Evolutionary conservation across 768 basidiomycete genomes (phyloP).

Genomic region (Neoboletus magnificus): DNA sequence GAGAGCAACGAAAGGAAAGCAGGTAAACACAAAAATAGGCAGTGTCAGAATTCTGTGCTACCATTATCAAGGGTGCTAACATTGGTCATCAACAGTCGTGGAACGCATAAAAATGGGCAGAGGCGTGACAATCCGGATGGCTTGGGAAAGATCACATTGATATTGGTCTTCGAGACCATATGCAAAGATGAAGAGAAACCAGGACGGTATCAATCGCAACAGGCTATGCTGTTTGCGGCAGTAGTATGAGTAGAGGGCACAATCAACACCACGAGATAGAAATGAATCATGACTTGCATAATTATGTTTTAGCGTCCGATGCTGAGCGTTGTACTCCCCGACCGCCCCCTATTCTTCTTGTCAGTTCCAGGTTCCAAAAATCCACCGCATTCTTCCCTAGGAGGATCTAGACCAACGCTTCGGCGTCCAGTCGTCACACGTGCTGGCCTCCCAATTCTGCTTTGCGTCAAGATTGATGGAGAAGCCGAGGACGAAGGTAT

Average conservation of each 20-base stretch:
- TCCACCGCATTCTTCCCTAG: slow-evolving; percentile 16
- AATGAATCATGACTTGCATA: slow-evolving; percentile 15
- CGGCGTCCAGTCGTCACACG: slow-evolving; percentile 44
- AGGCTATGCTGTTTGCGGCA: slow-evolving; percentile 11
- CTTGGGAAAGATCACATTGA: slow-evolving; percentile 12
- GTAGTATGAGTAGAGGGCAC: slow-evolving; percentile 9
- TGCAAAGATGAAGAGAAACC: slow-evolving; percentile 7
- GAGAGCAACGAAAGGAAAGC: slow-evolving; percentile 4
- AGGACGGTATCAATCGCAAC: slow-evolving; percentile 11
- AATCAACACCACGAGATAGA: slow-evolving; percentile 6
- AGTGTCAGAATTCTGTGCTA: slow-evolving; percentile 8
- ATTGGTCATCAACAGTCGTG: slow-evolving; percentile 25
- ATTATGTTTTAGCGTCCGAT: slow-evolving; percentile 19
- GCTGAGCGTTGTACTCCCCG: slow-evolving; percentile 25
- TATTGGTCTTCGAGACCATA: slow-evolving; percentile 24
- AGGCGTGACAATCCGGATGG: slow-evolving; percentile 8
- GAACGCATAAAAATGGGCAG: slow-evolving; percentile 14
- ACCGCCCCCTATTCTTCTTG: slow-evolving; percentile 25
- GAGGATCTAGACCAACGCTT: slow-evolving; percentile 35
- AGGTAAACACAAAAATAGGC: slow-evolving; percentile 9
- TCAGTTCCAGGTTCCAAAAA: slow-evolving; percentile 17
- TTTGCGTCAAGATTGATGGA: slow-evolving; percentile 35
- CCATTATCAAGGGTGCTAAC: slow-evolving; percentile 22
- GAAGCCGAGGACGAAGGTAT: slow-evolving; percentile 37
- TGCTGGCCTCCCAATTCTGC: slow-evolving; percentile 44